Evolutionary conservation across 2,329 filamentous ascomycete species (phyloP).

Genomic region (Botryotinia convoluta): DNA sequence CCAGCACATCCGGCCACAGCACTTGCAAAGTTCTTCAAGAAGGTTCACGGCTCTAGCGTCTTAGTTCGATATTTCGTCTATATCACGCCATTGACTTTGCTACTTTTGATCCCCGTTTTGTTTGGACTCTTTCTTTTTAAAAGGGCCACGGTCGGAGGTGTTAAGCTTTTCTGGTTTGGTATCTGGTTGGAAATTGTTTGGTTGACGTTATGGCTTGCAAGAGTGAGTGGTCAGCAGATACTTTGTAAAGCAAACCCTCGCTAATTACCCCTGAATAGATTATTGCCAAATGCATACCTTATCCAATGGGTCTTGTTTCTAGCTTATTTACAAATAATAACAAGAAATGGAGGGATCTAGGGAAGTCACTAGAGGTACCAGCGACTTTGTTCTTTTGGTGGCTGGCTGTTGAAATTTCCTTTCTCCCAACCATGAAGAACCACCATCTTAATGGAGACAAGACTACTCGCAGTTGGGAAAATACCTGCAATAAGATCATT

Average conservation of each 20-base stretch:
- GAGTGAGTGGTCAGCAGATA: conserved; percentile 45
- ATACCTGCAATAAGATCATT: conserved; percentile 78
- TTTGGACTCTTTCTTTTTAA: conserved; percentile 59
- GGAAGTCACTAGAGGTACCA: conserved; percentile 79
- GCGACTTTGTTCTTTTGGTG: conserved; percentile 90
- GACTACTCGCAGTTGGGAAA: conserved; percentile 65
- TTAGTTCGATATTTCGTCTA: conserved; percentile 70
- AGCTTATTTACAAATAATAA: conserved; percentile 77
- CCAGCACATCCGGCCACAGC: conserved; percentile 60
- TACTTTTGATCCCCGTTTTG: conserved; percentile 67
- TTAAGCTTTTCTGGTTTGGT: conserved; percentile 83
- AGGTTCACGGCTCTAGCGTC: conserved; percentile 62
- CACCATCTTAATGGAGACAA: conserved; percentile 52
- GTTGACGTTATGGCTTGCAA: conserved; percentile 79
- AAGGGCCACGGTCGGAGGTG: conserved; percentile 67
- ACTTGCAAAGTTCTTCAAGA: conserved; percentile 63
- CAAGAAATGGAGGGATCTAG: conserved; percentile 93
- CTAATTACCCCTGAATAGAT: conserved; percentile 42
- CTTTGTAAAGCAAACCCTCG: neutral
- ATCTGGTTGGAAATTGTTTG: conserved; percentile 95
- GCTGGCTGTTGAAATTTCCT: conserved; percentile 81
- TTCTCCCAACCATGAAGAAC: conserved; percentile 73
- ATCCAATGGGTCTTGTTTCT: conserved; percentile 59
- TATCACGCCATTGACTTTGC: conserved; percentile 60
- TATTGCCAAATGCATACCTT: conserved; percentile 62